phyloP scores from a whole-genome alignment of 495 filamentous ascomycete genomes.

The Penicillium dipodomyicola region DNA sequence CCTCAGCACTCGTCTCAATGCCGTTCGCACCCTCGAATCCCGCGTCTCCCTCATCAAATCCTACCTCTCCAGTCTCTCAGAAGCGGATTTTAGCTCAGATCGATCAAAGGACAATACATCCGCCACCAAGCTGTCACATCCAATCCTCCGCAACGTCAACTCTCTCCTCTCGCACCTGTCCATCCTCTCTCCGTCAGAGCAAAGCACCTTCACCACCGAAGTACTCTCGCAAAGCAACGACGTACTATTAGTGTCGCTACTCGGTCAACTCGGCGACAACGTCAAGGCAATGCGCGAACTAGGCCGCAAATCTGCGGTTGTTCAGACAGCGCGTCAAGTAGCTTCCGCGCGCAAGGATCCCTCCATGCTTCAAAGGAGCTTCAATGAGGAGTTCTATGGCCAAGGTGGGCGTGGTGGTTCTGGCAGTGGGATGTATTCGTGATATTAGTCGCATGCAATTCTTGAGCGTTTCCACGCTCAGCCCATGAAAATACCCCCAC shows the following conservation, averaged over 20 bases:
- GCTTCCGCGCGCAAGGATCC: constrained; percentile 28
- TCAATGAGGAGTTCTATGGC: constrained; percentile 31
- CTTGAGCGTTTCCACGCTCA: neutral
- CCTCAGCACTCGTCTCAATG: constrained; percentile 85
- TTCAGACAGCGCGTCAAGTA: constrained; percentile 51
- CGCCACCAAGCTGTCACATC: constrained; percentile 35
- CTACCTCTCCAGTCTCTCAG: constrained; percentile 73
- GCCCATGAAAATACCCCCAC: constrained; percentile 4
- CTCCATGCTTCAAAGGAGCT: constrained; percentile 19
- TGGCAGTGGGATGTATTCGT: constrained; percentile 12
- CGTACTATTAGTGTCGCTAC: constrained; percentile 68
- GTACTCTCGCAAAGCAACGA: constrained; percentile 72
- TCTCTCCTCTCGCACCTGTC: constrained; percentile 54
- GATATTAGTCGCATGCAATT: neutral
- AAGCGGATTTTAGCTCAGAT: constrained; percentile 45
- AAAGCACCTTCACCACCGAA: constrained; percentile 60
- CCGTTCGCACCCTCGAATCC: constrained; percentile 84
- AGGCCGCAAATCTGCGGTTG: constrained; percentile 66
- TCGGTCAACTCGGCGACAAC: constrained; percentile 65
- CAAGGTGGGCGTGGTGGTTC: constrained; percentile 6
- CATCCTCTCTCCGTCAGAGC: constrained; percentile 47
- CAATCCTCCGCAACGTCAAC: constrained; percentile 57
- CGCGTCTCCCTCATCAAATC: constrained; percentile 77
- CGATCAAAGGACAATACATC: constrained; percentile 29
- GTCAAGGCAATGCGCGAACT: constrained; percentile 64